Conservation (phyloP, 2,329 filamentous ascomycete genomes). For the Dactylellina cionopaga region DNA sequence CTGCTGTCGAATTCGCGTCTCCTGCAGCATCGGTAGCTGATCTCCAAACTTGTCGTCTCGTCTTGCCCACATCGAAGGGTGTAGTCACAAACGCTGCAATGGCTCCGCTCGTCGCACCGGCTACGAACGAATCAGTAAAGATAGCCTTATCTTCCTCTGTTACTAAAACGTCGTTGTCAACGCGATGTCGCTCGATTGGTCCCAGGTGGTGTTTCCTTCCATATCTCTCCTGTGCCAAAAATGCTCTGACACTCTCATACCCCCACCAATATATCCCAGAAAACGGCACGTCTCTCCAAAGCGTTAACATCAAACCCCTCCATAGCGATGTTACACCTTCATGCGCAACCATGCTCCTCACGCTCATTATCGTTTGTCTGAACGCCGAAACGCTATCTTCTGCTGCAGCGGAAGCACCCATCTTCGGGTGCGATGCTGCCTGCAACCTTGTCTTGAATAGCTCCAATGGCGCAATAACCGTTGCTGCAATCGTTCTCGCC, state of each 20-base stretch:
- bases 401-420: slow-evolving; percentile 49
- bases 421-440: slow-evolving; percentile 66
- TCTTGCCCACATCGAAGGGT: slow-evolving; percentile 98
- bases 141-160: slow-evolving; percentile 64
- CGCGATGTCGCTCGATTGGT: slow-evolving; percentile 73
- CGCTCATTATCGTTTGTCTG: slow-evolving; percentile 77
- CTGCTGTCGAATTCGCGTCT: slow-evolving; percentile 60
- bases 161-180: slow-evolving; percentile 61
- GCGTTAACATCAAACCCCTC: slow-evolving; percentile 86
- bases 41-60: slow-evolving; percentile 84
- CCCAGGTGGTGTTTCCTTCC: slow-evolving; percentile 41
- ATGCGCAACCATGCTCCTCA: slow-evolving; percentile 79
- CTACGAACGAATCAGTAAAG: slow-evolving; percentile 87
- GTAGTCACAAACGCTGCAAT: slow-evolving; percentile 89
- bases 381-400: slow-evolving; percentile 72
- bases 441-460: slow-evolving; percentile 94
- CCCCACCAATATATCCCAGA: slow-evolving; percentile 98
- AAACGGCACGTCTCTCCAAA: slow-evolving; percentile 97
- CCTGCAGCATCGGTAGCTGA: slow-evolving; percentile 58
- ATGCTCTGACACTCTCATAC: slow-evolving; percentile 82
- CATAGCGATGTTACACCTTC: slow-evolving; percentile 85
- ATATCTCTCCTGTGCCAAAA: slow-evolving; percentile 36
- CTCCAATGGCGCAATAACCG: slow-evolving; percentile 88
- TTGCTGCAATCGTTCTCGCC: slow-evolving; percentile 81
- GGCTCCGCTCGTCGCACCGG: slow-evolving; percentile 83